A percentile compares a stretch with the other conserved stretches of the same genome.
Conservation (phyloP, 2,329 filamentous ascomycete genomes). For the Aspergillus amoenus region DNA sequence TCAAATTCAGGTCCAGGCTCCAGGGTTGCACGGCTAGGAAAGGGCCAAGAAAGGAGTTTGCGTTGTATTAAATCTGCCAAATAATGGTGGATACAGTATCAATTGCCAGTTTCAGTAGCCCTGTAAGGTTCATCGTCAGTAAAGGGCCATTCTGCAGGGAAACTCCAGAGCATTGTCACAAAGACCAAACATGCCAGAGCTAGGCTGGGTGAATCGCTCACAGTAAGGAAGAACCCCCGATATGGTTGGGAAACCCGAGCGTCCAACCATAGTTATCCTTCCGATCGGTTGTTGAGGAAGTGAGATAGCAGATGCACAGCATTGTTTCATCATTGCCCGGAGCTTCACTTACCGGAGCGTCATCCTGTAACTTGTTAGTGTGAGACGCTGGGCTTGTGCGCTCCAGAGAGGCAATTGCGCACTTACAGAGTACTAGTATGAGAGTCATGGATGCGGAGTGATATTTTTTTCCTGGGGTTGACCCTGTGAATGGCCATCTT, state of each 20-base stretch:
- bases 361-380: neutral
- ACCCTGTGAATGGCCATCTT: neutral
- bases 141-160: neutral
- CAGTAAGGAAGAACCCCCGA: constrained; percentile 2
- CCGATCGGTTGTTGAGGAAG: neutral
- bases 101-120: constrained; percentile 4
- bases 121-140: constrained; percentile 7
- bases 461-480: neutral
- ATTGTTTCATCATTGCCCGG: neutral
- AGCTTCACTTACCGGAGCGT: neutral
- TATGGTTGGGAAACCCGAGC: neutral
- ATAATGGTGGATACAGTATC: constrained; percentile 5
- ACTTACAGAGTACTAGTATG: neutral
- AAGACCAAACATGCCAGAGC: neutral
- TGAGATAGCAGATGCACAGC: neutral
- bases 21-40: constrained; percentile 6
- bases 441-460: neutral
- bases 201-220: constrained; percentile 9
- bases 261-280: neutral
- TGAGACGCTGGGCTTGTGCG: neutral
- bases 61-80: constrained; percentile 5
- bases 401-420: neutral
- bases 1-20: constrained; percentile 2
- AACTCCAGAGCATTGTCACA: neutral
- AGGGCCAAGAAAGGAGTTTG: constrained; percentile 8